phyloP scores from a whole-genome alignment of 805 yeast species.

The Huiozyma naganishii region DNA sequence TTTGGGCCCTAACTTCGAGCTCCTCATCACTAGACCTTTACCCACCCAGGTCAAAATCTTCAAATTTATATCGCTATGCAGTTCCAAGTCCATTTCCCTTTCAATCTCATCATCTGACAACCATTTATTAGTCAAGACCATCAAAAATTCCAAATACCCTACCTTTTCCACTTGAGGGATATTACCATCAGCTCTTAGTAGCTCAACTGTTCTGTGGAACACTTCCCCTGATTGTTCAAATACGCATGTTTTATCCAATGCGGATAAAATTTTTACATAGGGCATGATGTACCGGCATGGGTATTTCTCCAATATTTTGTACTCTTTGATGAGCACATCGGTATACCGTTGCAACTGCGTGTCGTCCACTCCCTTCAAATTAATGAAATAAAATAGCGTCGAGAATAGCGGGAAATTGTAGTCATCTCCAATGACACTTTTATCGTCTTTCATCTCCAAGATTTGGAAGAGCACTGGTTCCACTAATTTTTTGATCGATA shows the following conservation, averaged over 20 bases:
- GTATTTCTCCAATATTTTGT: conserved; percentile 6
- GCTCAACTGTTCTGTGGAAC: conserved; percentile 2
- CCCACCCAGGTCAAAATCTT: conserved; percentile 61
- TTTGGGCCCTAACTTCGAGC: conserved; percentile 32
- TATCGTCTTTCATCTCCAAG: conserved; percentile 1
- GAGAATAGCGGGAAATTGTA: conserved; percentile 21
- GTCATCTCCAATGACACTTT: conserved; percentile 14
- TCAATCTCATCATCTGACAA: conserved; percentile 8
- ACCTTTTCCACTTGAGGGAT: conserved; percentile 11
- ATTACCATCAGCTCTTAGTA: neutral
- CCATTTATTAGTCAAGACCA: conserved; percentile 24
- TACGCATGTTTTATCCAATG: conserved; percentile 34
- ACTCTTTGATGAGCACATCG: conserved; percentile 27
- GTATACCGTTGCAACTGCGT: conserved; percentile 31
- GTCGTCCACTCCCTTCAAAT: conserved; percentile 21
- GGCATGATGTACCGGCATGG: conserved; percentile 29
- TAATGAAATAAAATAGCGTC: conserved; percentile 28
- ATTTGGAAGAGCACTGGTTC: conserved; percentile 12
- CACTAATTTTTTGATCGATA: conserved; percentile 10
- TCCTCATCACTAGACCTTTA: conserved; percentile 56
- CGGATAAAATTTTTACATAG: conserved; percentile 39
- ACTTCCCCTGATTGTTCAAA: conserved; percentile 14
- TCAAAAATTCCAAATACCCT: conserved; percentile 21
- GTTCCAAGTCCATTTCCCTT: conserved; percentile 8
- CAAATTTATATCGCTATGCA: conserved; percentile 24